Conservation (phyloP, 2,329 filamentous ascomycete species). For the Aspergillus luchuensis region DNA sequence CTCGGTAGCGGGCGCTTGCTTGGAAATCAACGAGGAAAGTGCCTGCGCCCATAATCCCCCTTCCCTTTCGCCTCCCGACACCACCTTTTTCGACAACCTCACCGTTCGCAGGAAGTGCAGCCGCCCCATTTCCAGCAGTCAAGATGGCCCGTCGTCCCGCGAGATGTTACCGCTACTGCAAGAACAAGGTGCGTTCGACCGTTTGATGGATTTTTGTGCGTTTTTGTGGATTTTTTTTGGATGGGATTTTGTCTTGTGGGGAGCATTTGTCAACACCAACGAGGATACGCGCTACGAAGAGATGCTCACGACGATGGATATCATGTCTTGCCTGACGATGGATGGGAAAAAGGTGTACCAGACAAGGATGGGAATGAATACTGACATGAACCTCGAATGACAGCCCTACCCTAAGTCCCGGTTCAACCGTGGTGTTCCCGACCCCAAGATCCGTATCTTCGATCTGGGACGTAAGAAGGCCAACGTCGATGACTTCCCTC, state of each 20-base stretch:
- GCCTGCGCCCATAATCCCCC: slow-evolving; percentile 31
- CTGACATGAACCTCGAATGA: slow-evolving; percentile 25
- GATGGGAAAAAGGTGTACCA: not conserved
- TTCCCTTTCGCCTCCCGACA: slow-evolving; percentile 39
- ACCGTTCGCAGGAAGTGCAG: slow-evolving; percentile 53
- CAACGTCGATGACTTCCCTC: slow-evolving; percentile 98
- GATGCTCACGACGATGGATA: slow-evolving; percentile 8
- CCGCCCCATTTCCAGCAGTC: slow-evolving; percentile 58
- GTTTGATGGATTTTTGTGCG: slow-evolving; percentile 25
- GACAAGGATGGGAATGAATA: slow-evolving; percentile 1
- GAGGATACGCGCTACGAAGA: slow-evolving; percentile 2
- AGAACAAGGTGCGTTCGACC: slow-evolving; percentile 86
- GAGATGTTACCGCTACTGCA: slow-evolving; percentile 99
- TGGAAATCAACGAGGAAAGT: slow-evolving; percentile 45
- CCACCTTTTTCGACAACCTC: slow-evolving; percentile 37
- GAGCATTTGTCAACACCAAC: slow-evolving; percentile 1
- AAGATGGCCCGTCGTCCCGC: slow-evolving; percentile 99
- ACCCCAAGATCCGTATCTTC: slow-evolving; percentile 90
- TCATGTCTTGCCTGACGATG: not conserved
- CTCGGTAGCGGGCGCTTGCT: slow-evolving; percentile 43
- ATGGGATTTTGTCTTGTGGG: slow-evolving; percentile 37
- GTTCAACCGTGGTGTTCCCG: slow-evolving; percentile 98
- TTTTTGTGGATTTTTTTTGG: slow-evolving; percentile 32
- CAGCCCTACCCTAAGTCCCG: slow-evolving; percentile 98
- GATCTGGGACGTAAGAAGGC: slow-evolving; percentile 98